These are phyloP conservation scores for Stevia rebaudiana DNA, from an alignment of 140 eudicot genomes.

Conservation along the genomic window DNA sequence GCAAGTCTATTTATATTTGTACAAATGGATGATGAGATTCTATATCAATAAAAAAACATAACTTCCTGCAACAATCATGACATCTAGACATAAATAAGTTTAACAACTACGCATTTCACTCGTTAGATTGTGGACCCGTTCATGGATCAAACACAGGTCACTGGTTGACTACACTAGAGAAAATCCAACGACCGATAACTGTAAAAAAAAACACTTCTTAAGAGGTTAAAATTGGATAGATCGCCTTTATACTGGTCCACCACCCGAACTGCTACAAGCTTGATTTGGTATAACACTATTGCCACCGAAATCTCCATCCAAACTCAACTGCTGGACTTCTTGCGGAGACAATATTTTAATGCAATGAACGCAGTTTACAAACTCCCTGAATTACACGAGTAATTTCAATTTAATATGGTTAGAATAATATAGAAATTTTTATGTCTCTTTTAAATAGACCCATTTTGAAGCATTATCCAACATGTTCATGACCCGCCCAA, in stretches of 20 bases:
- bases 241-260: not conserved
- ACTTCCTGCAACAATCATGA: constrained; percentile 18
- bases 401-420: too few species aligned
- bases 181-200: not conserved
- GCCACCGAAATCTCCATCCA: constrained; percentile 80
- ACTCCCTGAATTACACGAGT: constrained; percentile 66
- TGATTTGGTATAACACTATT: constrained; percentile 49
- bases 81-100: constrained; percentile 10
- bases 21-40: too few species aligned
- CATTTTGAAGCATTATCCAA: too few species aligned
- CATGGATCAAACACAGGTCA: constrained; percentile 11
- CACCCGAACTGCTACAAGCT: constrained; percentile 70
- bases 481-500: too few species aligned
- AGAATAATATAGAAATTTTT: too few species aligned
- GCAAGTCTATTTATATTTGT: constrained; percentile 23
- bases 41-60: constrained; percentile 14
- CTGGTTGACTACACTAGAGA: constrained; percentile 15
- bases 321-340: constrained; percentile 80
- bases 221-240: constrained; percentile 15
- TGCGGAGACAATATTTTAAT: constrained; percentile 74
- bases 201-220: too few species aligned
- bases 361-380: constrained; percentile 66
- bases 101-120: constrained; percentile 10
- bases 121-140: constrained; percentile 9
- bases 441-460: too few species aligned